These are phyloP conservation scores for Pontederia paniculata DNA, from an alignment of 176 grass and related monocot species.

Conservation along the genomic window DNA sequence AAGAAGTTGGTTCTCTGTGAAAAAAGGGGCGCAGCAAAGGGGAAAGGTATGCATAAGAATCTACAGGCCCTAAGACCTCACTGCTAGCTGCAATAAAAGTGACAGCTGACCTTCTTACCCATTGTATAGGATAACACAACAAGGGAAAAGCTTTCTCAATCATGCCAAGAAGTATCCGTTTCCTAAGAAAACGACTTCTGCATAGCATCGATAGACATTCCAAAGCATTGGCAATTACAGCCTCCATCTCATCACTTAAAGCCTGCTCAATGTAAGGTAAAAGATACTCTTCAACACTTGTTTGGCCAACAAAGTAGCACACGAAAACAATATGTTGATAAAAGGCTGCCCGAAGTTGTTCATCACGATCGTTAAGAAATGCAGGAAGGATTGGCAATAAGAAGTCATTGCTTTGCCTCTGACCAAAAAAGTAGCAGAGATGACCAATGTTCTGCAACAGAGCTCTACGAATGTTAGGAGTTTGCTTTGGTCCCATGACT, in stretches of 20 bases:
- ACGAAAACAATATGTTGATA: slow-evolving; percentile 77
- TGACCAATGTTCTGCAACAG: slow-evolving; percentile 80
- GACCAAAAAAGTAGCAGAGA: slow-evolving; percentile 87
- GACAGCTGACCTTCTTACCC: slow-evolving; percentile 83
- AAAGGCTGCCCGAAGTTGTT: slow-evolving; percentile 82
- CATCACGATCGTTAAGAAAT: slow-evolving; percentile 91
- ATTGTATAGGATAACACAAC: slow-evolving; percentile 78
- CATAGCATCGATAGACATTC: slow-evolving; percentile 89
- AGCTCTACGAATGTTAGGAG: slow-evolving; percentile 78
- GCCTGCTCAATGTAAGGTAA: slow-evolving; percentile 95
- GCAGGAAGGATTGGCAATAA: slow-evolving; percentile 88
- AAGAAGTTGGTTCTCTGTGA: slow-evolving; percentile 61
- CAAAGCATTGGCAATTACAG: slow-evolving; percentile 73
- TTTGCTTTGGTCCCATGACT: slow-evolving; percentile 84
- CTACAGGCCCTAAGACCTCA: slow-evolving; percentile 71
- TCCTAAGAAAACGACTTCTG: slow-evolving; percentile 65
- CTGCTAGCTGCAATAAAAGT: slow-evolving; percentile 68
- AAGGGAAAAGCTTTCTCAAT: slow-evolving; percentile 67
- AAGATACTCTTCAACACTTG: slow-evolving; percentile 94
- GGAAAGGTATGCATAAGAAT: slow-evolving; percentile 84
- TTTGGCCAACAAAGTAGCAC: slow-evolving; percentile 93
- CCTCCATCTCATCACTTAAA: slow-evolving; percentile 69
- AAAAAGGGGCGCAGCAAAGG: slow-evolving; percentile 63
- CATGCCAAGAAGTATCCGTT: slow-evolving; percentile 70
- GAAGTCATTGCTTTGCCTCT: slow-evolving; percentile 94